A percentile compares a stretch with the other conserved stretches of the same genome.
Conservation (phyloP, 257 asterid genomes). For the Fraxinus quadrangulata region DNA sequence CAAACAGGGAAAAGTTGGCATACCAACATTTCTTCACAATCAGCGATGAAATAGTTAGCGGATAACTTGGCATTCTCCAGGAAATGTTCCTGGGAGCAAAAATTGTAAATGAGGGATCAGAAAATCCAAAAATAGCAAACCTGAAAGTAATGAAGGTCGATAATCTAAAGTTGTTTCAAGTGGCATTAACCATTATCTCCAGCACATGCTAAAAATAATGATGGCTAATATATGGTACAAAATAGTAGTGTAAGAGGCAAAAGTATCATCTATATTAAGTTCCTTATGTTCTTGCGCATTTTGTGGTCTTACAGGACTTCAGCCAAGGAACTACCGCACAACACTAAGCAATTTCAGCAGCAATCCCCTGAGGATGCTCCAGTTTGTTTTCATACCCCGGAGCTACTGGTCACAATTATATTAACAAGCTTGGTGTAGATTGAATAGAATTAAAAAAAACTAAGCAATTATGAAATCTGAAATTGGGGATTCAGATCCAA, state of each 20-base stretch:
- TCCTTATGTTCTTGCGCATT: neutral
- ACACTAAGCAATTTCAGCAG: no score
- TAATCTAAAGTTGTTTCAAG: neutral
- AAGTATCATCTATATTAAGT: neutral
- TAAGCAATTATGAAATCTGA: neutral
- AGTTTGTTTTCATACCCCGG: no score
- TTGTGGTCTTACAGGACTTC: neutral
- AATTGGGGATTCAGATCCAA: neutral
- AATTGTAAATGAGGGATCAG: neutral
- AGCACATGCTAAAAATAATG: neutral
- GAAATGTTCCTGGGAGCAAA: conserved; percentile 66
- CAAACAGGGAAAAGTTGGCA: conserved; percentile 20
- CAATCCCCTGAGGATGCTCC: no score
- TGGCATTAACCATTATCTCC: neutral
- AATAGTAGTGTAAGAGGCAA: neutral
- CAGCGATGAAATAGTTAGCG: conserved; percentile 65
- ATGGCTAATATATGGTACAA: neutral
- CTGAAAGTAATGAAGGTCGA: neutral
- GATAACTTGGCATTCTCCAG: conserved; percentile 85
- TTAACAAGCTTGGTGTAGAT: no score
- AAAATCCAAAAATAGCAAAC: neutral
- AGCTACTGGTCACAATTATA: no score
- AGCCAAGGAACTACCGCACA: no score
- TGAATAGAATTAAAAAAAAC: no score
- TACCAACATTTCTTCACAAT: conserved; percentile 82